Base-by-base conservation (phyloP, 768 basidiomycete species). In the Macrocybe gigantea region DNA sequence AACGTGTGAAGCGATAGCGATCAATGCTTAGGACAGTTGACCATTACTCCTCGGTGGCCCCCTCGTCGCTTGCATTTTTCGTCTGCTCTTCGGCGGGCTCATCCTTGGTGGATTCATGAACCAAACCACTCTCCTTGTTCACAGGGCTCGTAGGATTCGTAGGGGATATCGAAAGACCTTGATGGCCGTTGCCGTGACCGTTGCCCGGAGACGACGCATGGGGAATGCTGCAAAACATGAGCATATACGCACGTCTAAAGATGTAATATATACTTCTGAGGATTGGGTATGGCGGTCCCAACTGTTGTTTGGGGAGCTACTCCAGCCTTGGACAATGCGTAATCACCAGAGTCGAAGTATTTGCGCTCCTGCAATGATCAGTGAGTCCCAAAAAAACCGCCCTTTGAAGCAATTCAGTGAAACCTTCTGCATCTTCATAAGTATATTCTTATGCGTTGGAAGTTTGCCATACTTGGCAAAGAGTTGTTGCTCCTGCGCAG, bases 261-360 rank as follows among this genome's bases (percentile, higher is more conserved):
- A 44, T 32, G 43, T 36, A 45, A 9, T 14, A 72, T 89, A 53
- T 61, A 95, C 93, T 90, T 91, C 69, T 97, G 91, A 30, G 96
- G 94, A 66, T 89, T 93, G n/a, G 96, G 95, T 55, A 97, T 97
- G 33, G 93, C 90, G 7, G 94, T 98, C 30, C 96, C 96, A 47
- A 97, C 92, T 2, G 82, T 77, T 53, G 77, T 88, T 64, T 91
- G 89, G 41, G 90, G 85, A n/a, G 85, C 77, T 41, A 87, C 84
- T 29, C 96, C 88, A 2, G 96, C 96, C 67, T 98, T 97, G 44
- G 92, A 93, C 55, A 99, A 75, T 31, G 94, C 94, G 61, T 98
- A 98, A 66, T 99, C 96, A 49, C 96, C 96, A 48, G 95, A 98
- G 70, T 98, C 96, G 66, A 99, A 99, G 72, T 93, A 99, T 69